Base-by-base conservation (phyloP, 208 protist genomes). In the Spironucleus salmonicida region DNA sequence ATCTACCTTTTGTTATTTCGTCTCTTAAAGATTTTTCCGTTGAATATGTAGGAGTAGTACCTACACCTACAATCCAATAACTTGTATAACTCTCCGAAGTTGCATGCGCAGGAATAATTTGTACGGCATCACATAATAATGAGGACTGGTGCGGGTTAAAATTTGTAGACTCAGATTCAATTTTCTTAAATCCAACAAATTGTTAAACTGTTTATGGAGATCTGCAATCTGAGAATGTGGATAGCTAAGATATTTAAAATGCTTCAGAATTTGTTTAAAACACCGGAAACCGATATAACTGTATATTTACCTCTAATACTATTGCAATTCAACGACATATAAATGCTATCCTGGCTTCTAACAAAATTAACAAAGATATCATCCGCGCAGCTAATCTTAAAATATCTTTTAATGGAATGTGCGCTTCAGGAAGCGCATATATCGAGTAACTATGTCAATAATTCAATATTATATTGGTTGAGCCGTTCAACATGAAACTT, bases 31-130 rank as follows among this genome's bases (percentile, higher is more conserved):
- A 83, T 35, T 78, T 68, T 29, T 29, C 84, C 49, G 82, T 87
- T 32, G 40, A 81, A 34, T 76, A 87, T 26, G 69, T 85, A 26
- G 86, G 75, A 30, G 86, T 89, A 58, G 84, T 86, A 13, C 80
- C 86, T 26, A 89, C 86, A 26, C 86, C 86, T 61, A 89, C 86
- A 34, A 86, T 88, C 57, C 86, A 89, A 83, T 76, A 81, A 35
- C 66, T 88, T 38, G 82, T 86, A 15, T 32, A 78, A 49, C 19
- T 81, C 32, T 29, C 35, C 0, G 45, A 83, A 32, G 66, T 75
- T 19, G 61, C 42, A 15, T 83, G 83, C n/a, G n/a, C n/a, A 58
- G 86, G 86, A 49, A 78, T 89, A 45, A 77, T 89, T 27, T 81
- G 88, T n/a, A 89, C 86, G 27, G 79, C 78, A 29, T 83, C 78